Percentiles rank a stretch among this genome's conserved stretches.
phyloP scores from a whole-genome alignment of 148 eudicot species.

The Rhododendron kiyosumense region DNA sequence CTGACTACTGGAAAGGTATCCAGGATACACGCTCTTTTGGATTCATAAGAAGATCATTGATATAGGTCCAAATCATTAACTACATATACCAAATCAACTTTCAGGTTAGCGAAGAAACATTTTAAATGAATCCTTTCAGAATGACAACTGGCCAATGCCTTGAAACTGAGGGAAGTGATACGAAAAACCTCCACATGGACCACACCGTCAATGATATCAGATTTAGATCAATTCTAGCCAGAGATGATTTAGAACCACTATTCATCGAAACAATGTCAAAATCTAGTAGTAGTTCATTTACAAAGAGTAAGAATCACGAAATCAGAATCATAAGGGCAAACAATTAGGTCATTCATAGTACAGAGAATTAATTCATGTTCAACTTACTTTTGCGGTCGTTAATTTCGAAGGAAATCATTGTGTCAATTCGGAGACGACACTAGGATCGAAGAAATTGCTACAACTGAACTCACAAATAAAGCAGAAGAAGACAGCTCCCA shows the following conservation, averaged over 20 bases:
- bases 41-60: not conserved
- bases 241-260: not conserved
- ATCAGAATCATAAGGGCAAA: not conserved
- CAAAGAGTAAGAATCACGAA: not conserved
- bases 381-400: conserved; percentile 57
- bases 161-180: not conserved
- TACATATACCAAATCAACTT: not conserved
- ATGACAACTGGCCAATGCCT: not conserved
- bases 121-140: not conserved
- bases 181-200: not conserved
- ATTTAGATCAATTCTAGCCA: not conserved
- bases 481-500: too few relatives aligned
- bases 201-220: not conserved
- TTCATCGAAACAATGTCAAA: not conserved
- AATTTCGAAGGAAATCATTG: conserved; percentile 65
- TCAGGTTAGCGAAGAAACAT: not conserved
- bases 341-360: not conserved
- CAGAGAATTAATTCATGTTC: not conserved
- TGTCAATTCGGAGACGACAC: conserved; percentile 5
- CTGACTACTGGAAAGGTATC: not conserved
- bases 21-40: not conserved
- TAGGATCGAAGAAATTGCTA: not conserved
- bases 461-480: not conserved
- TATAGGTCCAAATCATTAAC: not conserved
- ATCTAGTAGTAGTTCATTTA: not conserved